These are phyloP conservation scores for Primulina eburnea DNA, from an alignment of 257 asterid genomes.

Conservation along the genomic window DNA sequence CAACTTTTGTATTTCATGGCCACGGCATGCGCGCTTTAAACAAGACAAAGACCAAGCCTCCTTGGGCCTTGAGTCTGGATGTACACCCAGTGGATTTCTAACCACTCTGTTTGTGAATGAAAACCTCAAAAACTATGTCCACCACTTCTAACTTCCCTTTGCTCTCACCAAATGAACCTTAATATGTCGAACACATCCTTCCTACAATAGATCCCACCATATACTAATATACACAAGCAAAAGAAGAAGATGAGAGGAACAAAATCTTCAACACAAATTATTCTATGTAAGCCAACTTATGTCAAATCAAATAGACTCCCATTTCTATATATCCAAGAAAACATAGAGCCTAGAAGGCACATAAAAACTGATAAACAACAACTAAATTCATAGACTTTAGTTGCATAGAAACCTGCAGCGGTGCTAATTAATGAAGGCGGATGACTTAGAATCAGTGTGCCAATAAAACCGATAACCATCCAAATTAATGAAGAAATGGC, in stretches of 20 bases:
- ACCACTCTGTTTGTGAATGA: background rate
- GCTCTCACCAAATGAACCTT: background rate
- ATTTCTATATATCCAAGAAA: background rate
- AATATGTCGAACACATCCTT: background rate
- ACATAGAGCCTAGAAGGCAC: no score
- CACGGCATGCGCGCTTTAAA: background rate
- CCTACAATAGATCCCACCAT: background rate
- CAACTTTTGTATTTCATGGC: background rate
- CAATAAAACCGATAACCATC: background rate
- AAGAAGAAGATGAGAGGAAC: background rate
- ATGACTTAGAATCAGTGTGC: background rate
- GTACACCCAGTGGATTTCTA: background rate
- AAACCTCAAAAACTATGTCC: background rate
- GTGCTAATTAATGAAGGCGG: background rate
- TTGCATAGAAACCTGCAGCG: background rate
- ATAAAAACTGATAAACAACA: background rate
- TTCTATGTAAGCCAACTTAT: background rate
- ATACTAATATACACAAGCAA: background rate
- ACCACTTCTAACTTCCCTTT: background rate
- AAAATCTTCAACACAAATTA: background rate
- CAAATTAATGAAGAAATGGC: background rate
- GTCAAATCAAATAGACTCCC: background rate
- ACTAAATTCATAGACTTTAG: background rate
- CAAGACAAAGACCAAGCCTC: background rate
- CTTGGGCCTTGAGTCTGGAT: background rate